Percentiles rank a stretch among this genome's conserved stretches.
Conservation (phyloP, 2,329 filamentous ascomycete genomes). For the Phialophora tarda region DNA sequence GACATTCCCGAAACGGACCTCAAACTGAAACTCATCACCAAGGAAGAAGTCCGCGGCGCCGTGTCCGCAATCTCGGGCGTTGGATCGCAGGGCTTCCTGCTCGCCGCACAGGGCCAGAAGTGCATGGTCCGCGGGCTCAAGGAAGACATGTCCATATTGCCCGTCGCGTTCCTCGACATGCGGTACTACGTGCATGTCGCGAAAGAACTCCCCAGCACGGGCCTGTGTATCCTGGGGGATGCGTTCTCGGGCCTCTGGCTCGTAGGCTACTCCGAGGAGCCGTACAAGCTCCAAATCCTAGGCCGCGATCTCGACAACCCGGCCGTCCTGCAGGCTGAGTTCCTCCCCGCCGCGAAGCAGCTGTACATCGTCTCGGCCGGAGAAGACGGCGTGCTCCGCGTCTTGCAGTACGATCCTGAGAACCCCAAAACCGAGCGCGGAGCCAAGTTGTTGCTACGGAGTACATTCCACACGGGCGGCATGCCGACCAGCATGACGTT, state of each 20-base stretch:
- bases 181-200: constrained; percentile 88
- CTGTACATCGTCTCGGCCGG: constrained; percentile 84
- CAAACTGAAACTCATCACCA: constrained; percentile 81
- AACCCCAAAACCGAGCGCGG: constrained; percentile 93
- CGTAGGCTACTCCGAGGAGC: constrained; percentile 93
- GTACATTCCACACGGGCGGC: constrained; percentile 86
- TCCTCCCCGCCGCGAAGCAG: constrained; percentile 82
- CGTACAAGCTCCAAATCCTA: constrained; percentile 92
- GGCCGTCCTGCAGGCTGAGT: constrained; percentile 81
- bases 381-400: constrained; percentile 81
- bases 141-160: constrained; percentile 88
- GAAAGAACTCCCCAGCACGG: constrained; percentile 81
- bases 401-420: constrained; percentile 93
- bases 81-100: constrained; percentile 84
- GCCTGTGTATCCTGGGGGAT: constrained; percentile 86
- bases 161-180: constrained; percentile 97
- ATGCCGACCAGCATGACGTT: constrained; percentile 75
- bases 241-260: constrained; percentile 96
- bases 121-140: constrained; percentile 96
- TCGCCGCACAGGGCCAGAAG: constrained; percentile 93
- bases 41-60: constrained; percentile 89
- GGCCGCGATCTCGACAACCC: constrained; percentile 81
- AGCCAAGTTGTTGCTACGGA: constrained; percentile 81
- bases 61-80: constrained; percentile 86
- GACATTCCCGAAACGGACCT: constrained; percentile 83